These are phyloP conservation scores for Pythium periplocum DNA, from an alignment of 352 stramenopile genomes.

Conservation along the genomic window DNA sequence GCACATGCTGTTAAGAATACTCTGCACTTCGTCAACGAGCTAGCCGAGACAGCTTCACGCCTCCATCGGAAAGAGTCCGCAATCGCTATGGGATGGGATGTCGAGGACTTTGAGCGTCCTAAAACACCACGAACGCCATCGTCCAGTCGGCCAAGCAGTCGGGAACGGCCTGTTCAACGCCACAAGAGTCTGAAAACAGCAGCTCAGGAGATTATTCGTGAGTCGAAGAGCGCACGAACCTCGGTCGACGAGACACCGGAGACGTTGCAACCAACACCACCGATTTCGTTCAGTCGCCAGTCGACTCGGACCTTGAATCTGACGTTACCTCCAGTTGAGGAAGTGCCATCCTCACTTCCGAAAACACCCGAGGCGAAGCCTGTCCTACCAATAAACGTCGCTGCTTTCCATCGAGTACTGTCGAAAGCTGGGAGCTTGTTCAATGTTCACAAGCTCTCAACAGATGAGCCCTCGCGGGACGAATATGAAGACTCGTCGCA, in stretches of 20 bases:
- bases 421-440: not conserved
- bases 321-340: too few species aligned
- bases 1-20: slow-evolving; percentile 43
- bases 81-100: slow-evolving; percentile 3
- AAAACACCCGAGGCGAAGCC: too few species aligned
- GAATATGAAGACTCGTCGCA: not conserved
- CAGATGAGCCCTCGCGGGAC: not conserved
- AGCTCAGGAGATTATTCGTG: slow-evolving; percentile 29
- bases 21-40: slow-evolving; percentile 29
- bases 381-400: too few species aligned
- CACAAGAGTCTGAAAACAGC: slow-evolving; percentile 29
- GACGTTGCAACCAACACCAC: not conserved
- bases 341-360: too few species aligned
- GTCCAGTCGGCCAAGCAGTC: not conserved
- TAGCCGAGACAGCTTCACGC: slow-evolving; percentile 12
- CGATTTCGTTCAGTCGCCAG: not conserved
- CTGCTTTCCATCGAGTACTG: too few species aligned
- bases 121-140: slow-evolving; percentile 5
- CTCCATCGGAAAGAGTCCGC: slow-evolving; percentile 14
- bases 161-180: not conserved
- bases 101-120: slow-evolving; percentile 4
- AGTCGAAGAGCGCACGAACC: not conserved
- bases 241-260: not conserved
- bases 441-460: not conserved
- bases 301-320: not conserved